A percentile compares a stretch with the other conserved stretches of the same genome.
Conservation (phyloP, 768 basidiomycete species). For the Suillus plorans region DNA sequence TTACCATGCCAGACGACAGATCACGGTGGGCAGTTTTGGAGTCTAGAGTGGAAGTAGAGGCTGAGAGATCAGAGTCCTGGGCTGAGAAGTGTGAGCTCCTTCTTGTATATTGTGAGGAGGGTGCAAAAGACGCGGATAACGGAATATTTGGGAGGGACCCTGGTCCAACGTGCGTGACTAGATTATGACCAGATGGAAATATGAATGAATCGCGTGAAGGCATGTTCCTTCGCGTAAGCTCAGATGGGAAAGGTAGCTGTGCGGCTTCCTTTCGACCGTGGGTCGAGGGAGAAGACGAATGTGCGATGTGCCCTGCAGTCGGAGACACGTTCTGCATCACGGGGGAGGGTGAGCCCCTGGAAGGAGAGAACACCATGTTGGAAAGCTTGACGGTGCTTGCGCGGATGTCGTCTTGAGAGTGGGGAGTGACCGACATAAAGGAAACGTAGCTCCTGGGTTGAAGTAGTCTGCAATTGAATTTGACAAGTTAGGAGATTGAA, state of each 20-base stretch:
- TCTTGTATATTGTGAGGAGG: slow-evolving; percentile 20
- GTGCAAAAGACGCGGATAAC: slow-evolving; percentile 23
- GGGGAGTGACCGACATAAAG: slow-evolving; percentile 33
- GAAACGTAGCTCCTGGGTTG: slow-evolving; percentile 51
- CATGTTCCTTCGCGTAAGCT: not conserved
- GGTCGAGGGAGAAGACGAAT: not conserved
- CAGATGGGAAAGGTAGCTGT: not conserved
- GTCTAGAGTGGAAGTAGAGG: slow-evolving; percentile 30
- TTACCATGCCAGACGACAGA: slow-evolving; percentile 6
- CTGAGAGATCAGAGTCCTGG: slow-evolving; percentile 22
- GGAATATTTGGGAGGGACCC: slow-evolving; percentile 8
- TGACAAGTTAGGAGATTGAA: slow-evolving; percentile 14
- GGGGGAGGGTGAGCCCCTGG: slow-evolving; percentile 12
- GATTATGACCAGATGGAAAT: slow-evolving; percentile 34
- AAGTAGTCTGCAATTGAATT: slow-evolving; percentile 44
- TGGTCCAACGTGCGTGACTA: slow-evolving; percentile 2
- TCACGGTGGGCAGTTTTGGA: slow-evolving; percentile 11
- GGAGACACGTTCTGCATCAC: not conserved
- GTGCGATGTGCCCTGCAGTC: not conserved
- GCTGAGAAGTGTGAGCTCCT: slow-evolving; percentile 25
- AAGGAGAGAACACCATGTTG: slow-evolving; percentile 40
- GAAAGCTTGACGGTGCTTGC: slow-evolving; percentile 67
- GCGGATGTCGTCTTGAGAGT: slow-evolving; percentile 65
- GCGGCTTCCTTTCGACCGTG: not conserved
- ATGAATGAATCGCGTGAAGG: slow-evolving; percentile 37